phyloP scores from a whole-genome alignment of 2,329 filamentous ascomycete genomes.

The Triangularia setosa region DNA sequence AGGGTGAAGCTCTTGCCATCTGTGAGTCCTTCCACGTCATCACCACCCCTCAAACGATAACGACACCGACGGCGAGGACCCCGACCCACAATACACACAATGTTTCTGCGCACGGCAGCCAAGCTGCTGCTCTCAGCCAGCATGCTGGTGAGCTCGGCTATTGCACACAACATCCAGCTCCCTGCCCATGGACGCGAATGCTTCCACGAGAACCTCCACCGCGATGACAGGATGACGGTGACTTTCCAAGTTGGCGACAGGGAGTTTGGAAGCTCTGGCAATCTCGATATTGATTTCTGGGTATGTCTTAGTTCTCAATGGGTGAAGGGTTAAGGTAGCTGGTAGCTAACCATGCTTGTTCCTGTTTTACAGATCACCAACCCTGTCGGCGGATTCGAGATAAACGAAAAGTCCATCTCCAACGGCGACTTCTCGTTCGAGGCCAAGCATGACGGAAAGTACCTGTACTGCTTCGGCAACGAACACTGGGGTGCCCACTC shows the following conservation, averaged over 20 bases:
- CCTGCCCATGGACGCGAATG: slow-evolving; percentile 92
- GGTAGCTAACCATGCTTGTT: not conserved
- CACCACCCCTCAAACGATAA: slow-evolving; percentile 7
- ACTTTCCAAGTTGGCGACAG: slow-evolving; percentile 97
- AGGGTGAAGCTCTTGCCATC: not conserved
- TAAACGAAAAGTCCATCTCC: slow-evolving; percentile 75
- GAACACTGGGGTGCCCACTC: slow-evolving; percentile 94
- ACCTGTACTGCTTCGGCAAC: slow-evolving; percentile 98
- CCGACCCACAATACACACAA: slow-evolving; percentile 20
- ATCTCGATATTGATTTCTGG: slow-evolving; percentile 97
- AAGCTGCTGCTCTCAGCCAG: slow-evolving; percentile 43
- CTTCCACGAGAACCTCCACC: slow-evolving; percentile 91
- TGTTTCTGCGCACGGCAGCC: slow-evolving; percentile 42
- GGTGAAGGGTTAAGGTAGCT: not conserved
- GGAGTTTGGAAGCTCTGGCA: slow-evolving; percentile 91
- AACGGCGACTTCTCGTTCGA: slow-evolving; percentile 93
- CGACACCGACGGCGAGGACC: slow-evolving; percentile 13
- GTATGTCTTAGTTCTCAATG: slow-evolving; percentile 46
- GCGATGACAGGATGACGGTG: slow-evolving; percentile 96
- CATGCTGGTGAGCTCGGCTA: slow-evolving; percentile 57
- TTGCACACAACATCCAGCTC: slow-evolving; percentile 94
- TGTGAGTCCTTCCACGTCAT: not conserved
- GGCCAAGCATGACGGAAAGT: slow-evolving; percentile 80
- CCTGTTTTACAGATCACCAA: slow-evolving; percentile 63
- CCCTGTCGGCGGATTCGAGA: slow-evolving; percentile 69